These are phyloP conservation scores for Botrytis tulipae DNA, from an alignment of 2,329 filamentous ascomycete species.

Conservation along the genomic window DNA sequence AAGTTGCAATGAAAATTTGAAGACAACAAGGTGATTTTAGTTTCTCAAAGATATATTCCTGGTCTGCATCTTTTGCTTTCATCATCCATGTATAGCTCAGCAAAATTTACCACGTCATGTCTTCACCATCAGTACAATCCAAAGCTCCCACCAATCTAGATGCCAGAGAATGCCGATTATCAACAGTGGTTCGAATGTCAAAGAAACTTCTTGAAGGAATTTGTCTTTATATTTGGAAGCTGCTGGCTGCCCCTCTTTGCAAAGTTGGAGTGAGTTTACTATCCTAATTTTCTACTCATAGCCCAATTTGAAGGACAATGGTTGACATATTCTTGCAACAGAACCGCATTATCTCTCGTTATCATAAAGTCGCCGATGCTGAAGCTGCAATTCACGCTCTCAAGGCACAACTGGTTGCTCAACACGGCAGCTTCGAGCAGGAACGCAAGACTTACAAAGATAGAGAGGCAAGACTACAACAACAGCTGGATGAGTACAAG, in stretches of 20 bases:
- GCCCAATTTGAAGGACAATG: rapidly evolving
- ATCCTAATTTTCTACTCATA: neutral
- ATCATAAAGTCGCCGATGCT: neutral
- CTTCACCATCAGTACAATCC: no score
- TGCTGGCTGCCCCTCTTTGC: neutral
- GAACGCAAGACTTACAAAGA: neutral
- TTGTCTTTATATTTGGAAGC: no score
- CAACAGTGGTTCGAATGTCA: no score
- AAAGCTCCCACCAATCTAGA: neutral
- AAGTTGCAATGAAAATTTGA: no score
- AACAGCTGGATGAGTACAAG: neutral
- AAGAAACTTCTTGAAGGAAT: neutral
- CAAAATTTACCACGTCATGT: neutral
- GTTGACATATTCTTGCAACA: neutral
- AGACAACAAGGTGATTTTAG: no score
- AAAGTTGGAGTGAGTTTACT: no score
- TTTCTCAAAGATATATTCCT: neutral
- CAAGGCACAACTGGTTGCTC: neutral
- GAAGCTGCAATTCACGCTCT: neutral
- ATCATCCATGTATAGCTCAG: neutral
- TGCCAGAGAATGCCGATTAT: neutral
- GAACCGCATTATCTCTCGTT: no score
- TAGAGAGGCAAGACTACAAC: neutral
- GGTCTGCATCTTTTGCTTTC: neutral
- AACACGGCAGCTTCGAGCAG: neutral